A percentile compares a stretch with the other conserved stretches of the same genome.
These are phyloP conservation scores for Umbelopsis sp. DNA, from an alignment of 371 early-diverging fungal genomes.

Conservation along the genomic window DNA sequence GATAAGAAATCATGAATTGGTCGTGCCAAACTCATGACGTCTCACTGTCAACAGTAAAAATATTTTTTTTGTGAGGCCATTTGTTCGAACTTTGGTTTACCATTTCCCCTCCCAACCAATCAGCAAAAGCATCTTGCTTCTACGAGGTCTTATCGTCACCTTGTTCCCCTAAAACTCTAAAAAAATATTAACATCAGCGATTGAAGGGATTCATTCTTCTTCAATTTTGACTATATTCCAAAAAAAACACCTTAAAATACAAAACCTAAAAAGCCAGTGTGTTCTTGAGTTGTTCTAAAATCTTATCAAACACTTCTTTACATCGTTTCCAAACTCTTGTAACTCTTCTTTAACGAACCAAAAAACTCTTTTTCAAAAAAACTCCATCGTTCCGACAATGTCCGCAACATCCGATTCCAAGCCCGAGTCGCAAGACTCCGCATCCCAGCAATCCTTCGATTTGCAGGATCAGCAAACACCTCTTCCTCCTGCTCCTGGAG, in stretches of 20 bases:
- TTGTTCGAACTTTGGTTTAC: neutral
- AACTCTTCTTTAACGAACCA: conserved; percentile 2
- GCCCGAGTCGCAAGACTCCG: conserved; percentile 17
- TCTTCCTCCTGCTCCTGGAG: conserved; percentile 38
- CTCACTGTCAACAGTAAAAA: conserved; percentile 11
- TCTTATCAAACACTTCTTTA: neutral
- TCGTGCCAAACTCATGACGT: conserved; percentile 17
- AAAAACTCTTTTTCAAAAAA: neutral
- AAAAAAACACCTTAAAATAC: neutral
- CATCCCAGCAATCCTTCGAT: conserved; percentile 11
- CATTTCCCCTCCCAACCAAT: conserved; percentile 16
- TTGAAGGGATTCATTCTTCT: conserved; percentile 14
- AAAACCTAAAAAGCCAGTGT: neutral
- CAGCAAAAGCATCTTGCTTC: conserved; percentile 5
- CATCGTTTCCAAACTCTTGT: neutral
- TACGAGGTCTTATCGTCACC: conserved; percentile 17
- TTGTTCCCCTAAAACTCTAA: conserved; percentile 9
- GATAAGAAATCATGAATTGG: too few species aligned
- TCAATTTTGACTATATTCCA: neutral
- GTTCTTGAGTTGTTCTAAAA: neutral
- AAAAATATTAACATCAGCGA: conserved; percentile 9
- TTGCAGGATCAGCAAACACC: conserved; percentile 5
- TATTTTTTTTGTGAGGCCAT: neutral
- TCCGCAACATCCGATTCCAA: conserved; percentile 18
- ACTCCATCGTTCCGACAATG: neutral